Evolutionary conservation across 2,329 filamentous ascomycete genomes (phyloP), one percentile per base, ranked within the genome.

Genomic region (Penicillium freii): DNA sequence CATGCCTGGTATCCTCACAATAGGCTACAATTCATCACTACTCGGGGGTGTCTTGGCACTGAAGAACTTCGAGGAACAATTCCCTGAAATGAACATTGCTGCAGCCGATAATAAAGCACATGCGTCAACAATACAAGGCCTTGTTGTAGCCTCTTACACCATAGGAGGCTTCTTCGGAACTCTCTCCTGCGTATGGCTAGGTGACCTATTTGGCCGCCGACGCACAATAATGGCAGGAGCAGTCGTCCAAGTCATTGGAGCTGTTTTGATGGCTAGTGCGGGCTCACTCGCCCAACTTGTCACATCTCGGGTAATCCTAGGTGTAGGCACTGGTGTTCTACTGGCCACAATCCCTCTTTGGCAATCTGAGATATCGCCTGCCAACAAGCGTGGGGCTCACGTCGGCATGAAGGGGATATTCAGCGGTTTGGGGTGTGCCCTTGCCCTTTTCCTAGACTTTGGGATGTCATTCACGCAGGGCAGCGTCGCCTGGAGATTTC

Each of bases 371-470:
- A 65, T 64, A 25, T 63, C 64, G 0, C 60, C 63, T 21, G 57
- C 63, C 10, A 48, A 57, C 1, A 64, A 61, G 17, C 64, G 64
- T 27, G 64, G 64, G 13, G 55, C 62, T 5, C 64, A 66, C 33
- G 64, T 66, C 42, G 64, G 46, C 31, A 62, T 61, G 31, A 66
- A 66, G 40, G 64, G 64, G 0, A 43, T 64, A 13, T 66, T 66
- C 33, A 62, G 52, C 17, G 62, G 64, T 4, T 19, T 64, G 27
- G 64, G 64, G 25, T 64, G 60, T 54, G 60, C 63, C 1, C 47
- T 59, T 13, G 60, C 59, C 4, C 51, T 66, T 3, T 66, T 66
- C 15, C 49, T 66, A 2, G 64, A 66, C 29, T 66, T 51, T 49
- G 64, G 64, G 10, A 61, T 66, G 56, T 66, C 64, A 7, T 66